Evolutionary conservation across 139 green algal genomes (phyloP).

Genomic region (Haematococcus lacustris): DNA sequence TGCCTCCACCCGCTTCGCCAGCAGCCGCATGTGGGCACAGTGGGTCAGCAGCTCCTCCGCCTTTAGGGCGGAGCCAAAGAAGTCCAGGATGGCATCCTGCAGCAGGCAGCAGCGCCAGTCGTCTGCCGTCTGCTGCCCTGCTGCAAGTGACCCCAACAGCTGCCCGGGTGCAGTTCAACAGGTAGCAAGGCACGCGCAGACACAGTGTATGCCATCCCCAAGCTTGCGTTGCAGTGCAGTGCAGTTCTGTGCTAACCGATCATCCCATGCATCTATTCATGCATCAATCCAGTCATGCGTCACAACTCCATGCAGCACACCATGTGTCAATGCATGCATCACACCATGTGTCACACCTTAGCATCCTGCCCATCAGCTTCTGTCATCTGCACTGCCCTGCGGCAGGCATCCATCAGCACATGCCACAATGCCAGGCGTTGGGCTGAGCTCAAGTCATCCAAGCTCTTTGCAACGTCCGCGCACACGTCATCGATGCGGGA

Average conservation of each 20-base stretch:
- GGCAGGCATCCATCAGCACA: constrained; percentile 42
- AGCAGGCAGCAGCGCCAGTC: not conserved
- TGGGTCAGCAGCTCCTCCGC: constrained; percentile 62
- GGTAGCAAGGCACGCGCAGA: too few species aligned
- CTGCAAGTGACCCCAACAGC: too few species aligned
- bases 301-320: not conserved
- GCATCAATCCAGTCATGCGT: not conserved
- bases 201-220: not conserved
- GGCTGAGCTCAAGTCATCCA: constrained; percentile 21
- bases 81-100: constrained; percentile 75
- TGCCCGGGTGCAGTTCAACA: too few species aligned
- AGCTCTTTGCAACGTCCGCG: constrained; percentile 34
- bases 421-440: constrained; percentile 39
- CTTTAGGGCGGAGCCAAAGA: constrained; percentile 81
- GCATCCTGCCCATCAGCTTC: constrained; percentile 27
- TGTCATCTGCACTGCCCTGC: constrained; percentile 25
- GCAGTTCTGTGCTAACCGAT: not conserved
- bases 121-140: too few species aligned
- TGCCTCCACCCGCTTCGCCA: constrained; percentile 19
- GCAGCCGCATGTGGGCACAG: constrained; percentile 44
- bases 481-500: constrained; percentile 20
- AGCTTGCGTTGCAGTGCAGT: not conserved
- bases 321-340: not conserved
- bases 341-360: constrained; percentile 21
- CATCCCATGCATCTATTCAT: not conserved